phyloP scores from a whole-genome alignment of 768 basidiomycete species.

The Mycena pura region DNA sequence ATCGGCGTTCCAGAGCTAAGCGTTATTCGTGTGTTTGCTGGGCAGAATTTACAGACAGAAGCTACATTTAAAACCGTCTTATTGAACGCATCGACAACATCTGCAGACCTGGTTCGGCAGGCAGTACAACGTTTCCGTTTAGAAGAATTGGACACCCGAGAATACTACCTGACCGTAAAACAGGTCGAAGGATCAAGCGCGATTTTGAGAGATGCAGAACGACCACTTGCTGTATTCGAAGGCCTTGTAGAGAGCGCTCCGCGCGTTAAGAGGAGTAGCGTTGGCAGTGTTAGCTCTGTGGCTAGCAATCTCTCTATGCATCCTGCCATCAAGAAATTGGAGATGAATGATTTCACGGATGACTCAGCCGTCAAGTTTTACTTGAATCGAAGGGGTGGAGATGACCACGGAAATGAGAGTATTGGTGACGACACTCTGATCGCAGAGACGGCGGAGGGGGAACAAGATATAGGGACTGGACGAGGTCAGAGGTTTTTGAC shows the following conservation, averaged over 20 bases:
- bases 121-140: conserved; percentile 94
- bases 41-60: conserved; percentile 87
- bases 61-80: conserved; percentile 98
- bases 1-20: conserved; percentile 81
- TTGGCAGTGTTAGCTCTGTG: conserved; percentile 94
- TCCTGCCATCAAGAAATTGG: conserved; percentile 91
- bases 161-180: conserved; percentile 92
- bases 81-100: conserved; percentile 85
- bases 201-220: conserved; percentile 71
- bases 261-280: conserved; percentile 90
- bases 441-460: conserved; percentile 44
- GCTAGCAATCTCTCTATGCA: conserved; percentile 92
- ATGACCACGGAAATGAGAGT: conserved; percentile 49
- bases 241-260: conserved; percentile 78
- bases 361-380: conserved; percentile 98
- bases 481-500: conserved; percentile 47
- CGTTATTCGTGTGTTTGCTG: conserved; percentile 96
- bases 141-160: conserved; percentile 53
- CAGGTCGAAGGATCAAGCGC: conserved; percentile 90
- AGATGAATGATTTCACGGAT: conserved; percentile 98
- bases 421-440: conserved; percentile 47
- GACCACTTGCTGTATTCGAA: conserved; percentile 91
- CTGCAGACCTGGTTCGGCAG: conserved; percentile 86
- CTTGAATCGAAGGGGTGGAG: conserved; percentile 67
- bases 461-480: conserved; percentile 20